Base-by-base conservation (phyloP, 495 filamentous ascomycete species). In the Aspergillus campestris region DNA sequence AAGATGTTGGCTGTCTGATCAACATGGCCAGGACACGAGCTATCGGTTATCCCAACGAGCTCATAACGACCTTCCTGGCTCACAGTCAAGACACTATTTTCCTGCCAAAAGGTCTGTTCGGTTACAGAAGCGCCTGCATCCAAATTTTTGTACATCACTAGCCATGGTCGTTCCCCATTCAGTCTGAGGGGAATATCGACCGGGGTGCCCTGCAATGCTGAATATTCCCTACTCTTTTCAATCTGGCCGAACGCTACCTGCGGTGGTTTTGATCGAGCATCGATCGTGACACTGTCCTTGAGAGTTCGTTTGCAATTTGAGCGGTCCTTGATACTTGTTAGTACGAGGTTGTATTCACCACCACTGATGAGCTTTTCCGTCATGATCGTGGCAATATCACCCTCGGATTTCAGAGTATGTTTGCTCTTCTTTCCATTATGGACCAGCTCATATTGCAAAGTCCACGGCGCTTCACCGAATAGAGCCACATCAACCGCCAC, bases 391-490 rank as follows among this genome's bases (percentile, higher is more conserved):
- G 81, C 79, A 12, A 71, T 52, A 14, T 73, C 62, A 9, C 66
- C 69, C 10, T 80, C 68, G 34, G 94, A 75, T 7, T 78, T 69
- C n/a, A 80, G 69, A 15, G 74, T 75, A 48, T 83, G 70, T 38
- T 84, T 82, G 18, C 74, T 80, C 40, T 87, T 77, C 66, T 86
- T 94, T 31, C 89, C 89, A 48, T 84, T 82, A 59, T 97, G 86
- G n/a, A 95, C 75, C 28, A 97, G 66, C 58, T 97, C 92, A 66
- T 95, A 98, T 52, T 95, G 87, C 7, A 98, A 60, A n/a, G 69
- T 84, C 73, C 88, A 94, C 0, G 92, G 92, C 13, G 78, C 70
- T 48, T 95, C 88, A 30, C 94, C 92, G 41, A 81, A 66, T 36
- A 96, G 77, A 44, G 70, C 61, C 33, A 97, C 77, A 34, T 84